These are phyloP conservation scores for Sicyos edulis DNA, from an alignment of 306 rosid species.

Conservation along the genomic window DNA sequence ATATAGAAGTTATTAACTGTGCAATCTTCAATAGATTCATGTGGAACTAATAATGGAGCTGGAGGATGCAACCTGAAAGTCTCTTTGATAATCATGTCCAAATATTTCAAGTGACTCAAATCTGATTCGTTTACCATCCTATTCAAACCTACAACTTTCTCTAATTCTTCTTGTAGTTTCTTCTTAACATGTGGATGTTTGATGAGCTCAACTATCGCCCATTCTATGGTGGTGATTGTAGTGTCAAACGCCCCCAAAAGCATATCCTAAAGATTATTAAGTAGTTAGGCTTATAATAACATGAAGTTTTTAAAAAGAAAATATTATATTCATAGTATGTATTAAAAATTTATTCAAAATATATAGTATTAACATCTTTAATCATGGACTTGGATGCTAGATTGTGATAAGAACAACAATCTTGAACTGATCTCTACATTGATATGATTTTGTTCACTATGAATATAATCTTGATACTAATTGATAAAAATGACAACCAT, in stretches of 20 bases:
- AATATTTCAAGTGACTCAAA: constrained; percentile 28
- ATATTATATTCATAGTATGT: not conserved
- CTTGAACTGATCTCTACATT: too few relatives aligned
- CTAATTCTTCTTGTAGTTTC: constrained; percentile 43
- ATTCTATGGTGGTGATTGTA: constrained; percentile 43
- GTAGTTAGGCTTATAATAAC: too few relatives aligned
- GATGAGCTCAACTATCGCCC: constrained; percentile 46
- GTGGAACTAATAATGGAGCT: constrained; percentile 46
- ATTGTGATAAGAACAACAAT: too few relatives aligned
- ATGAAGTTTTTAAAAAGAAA: not conserved
- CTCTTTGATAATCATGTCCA: constrained; percentile 28
- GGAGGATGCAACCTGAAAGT: not conserved
- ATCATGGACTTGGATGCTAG: not conserved
- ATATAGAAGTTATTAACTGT: not conserved
- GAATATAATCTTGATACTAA: too few relatives aligned
- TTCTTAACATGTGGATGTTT: constrained; percentile 49
- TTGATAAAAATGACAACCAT: too few relatives aligned
- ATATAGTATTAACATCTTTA: too few relatives aligned
- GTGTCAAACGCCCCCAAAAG: constrained; percentile 8
- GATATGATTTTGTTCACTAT: too few relatives aligned
- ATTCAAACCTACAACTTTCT: constrained; percentile 43
- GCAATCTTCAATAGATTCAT: not conserved
- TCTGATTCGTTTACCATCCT: constrained; percentile 54
- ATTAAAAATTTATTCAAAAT: not conserved
- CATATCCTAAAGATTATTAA: not conserved